These are phyloP conservation scores for Trichoderma virens DNA, from an alignment of 495 filamentous ascomycete species.

Conservation along the genomic window DNA sequence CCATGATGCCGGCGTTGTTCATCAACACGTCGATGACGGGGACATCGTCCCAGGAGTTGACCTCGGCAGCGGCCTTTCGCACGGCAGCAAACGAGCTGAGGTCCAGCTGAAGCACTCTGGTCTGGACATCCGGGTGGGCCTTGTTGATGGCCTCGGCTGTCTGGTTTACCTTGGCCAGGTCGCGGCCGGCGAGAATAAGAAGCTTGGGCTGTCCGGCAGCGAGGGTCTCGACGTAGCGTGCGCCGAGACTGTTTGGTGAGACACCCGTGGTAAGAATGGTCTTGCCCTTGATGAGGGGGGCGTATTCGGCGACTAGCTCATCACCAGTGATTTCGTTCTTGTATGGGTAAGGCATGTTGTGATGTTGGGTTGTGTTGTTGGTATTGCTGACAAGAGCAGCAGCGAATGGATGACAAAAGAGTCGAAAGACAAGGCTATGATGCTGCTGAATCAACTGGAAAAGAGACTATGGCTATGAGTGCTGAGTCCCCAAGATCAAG, in stretches of 20 bases:
- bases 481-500: too few species aligned
- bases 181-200: conserved; percentile 41
- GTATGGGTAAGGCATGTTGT: conserved; percentile 11
- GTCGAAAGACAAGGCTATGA: too few species aligned
- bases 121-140: conserved; percentile 13
- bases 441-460: too few species aligned
- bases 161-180: conserved; percentile 26
- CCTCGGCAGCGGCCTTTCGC: conserved; percentile 16
- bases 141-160: conserved; percentile 16
- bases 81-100: conserved; percentile 22
- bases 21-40: conserved; percentile 23
- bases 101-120: conserved; percentile 31
- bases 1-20: conserved; percentile 36
- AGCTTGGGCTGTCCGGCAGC: conserved; percentile 31
- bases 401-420: neutral
- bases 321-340: conserved; percentile 13
- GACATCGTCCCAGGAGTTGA: conserved; percentile 16
- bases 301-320: conserved; percentile 15
- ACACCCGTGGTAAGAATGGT: conserved; percentile 39
- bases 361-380: neutral
- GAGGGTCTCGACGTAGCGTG: conserved; percentile 30
- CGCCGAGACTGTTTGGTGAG: conserved; percentile 36
- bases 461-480: too few species aligned
- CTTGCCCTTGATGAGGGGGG: conserved; percentile 20
- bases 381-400: neutral